Evolutionary conservation across 192 early-diverging fungal genomes (phyloP).

Genomic region (Gamsiella multidivaricata): DNA sequence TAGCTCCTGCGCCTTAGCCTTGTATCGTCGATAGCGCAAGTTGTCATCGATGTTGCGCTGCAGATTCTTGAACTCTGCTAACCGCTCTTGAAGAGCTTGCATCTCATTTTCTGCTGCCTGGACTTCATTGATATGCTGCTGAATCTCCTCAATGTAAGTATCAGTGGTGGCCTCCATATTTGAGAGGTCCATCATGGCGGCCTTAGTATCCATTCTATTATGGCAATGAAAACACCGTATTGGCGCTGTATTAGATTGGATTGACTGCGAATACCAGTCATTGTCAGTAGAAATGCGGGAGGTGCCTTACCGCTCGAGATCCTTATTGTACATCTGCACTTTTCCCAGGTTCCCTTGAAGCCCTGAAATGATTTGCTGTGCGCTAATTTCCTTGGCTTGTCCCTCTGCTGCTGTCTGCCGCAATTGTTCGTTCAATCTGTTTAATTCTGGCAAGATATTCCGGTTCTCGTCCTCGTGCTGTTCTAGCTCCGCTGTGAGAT

Average conservation of each 20-base stretch:
- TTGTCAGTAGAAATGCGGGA: too few species aligned
- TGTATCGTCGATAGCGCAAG: constrained; percentile 50
- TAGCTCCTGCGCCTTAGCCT: constrained; percentile 42
- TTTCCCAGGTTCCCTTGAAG: constrained; percentile 47
- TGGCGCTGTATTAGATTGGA: background rate
- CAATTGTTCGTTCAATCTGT: constrained; percentile 18
- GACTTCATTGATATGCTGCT: constrained; percentile 19
- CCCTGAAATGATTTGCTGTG: constrained; percentile 35
- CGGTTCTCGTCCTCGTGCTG: constrained; percentile 31
- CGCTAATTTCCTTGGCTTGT: constrained; percentile 12
- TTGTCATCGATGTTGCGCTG: constrained; percentile 63
- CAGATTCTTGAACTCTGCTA: constrained; percentile 42
- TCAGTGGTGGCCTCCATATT: constrained; percentile 30
- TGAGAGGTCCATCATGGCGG: constrained; percentile 28
- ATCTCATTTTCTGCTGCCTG: constrained; percentile 42
- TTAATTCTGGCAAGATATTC: constrained; percentile 34
- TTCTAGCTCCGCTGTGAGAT: constrained; percentile 27
- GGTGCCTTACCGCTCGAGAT: constrained; percentile 37
- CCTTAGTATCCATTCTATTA: constrained; percentile 19
- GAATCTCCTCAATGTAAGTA: constrained; percentile 28
- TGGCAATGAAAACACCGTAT: too few species aligned
- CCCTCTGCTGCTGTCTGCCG: constrained; percentile 6
- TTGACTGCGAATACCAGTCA: background rate
- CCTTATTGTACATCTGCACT: constrained; percentile 49
- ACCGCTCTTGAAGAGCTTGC: constrained; percentile 48